Base-by-base conservation (phyloP, 2,329 filamentous ascomycete species). In the Thelonectria olida region DNA sequence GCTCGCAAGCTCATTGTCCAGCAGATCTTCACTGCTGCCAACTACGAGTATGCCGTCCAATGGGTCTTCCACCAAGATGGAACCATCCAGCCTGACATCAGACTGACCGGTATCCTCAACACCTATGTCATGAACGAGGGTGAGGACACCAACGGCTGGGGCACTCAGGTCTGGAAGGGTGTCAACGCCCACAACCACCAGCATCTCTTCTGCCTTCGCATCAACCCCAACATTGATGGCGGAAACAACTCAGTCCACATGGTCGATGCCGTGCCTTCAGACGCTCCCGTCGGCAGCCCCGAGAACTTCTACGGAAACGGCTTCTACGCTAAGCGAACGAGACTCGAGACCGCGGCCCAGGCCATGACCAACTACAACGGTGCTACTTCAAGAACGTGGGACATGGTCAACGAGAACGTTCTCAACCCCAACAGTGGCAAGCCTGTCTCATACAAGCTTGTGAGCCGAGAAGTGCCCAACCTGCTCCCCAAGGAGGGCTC, bases 151-250 rank as follows among this genome's bases (percentile, higher is more conserved):
- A 82, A 91, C 27, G 92, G 92, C 61, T 97, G 92, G 92, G 94
- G 94, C 58, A 97, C 93, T 0, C 90, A 97, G 76, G 94, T 97
- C 8, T 96, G 95, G 47, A 61, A 92, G 39, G 93, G 58, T 7
- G 58, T 97, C 73, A 97, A 97, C 72, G 94, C 94, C 0, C 94
- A 97, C 80, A 97, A 97, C 80, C 94, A 97, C 77, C 93, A 97
- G 78, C 94, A 97, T 76, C 85, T 97, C 28, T 97, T 97, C 86
- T 97, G 93, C 74, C 81, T 97, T 42, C 92, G 94, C 41, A 82
- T 97, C 42, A 92, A 97, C 74, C 87, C 93, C 28, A 96, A 95
- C 73, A 86, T 97, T 56, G 94, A 97, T 73, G 94, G 94, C 0
- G 87, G 90, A 1, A 85, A 89, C 65, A 97, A 97, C 76, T 94